These are phyloP conservation scores for Puccinia polysora DNA, from an alignment of 1,284 basidiomycete species.

Conservation along the genomic window DNA sequence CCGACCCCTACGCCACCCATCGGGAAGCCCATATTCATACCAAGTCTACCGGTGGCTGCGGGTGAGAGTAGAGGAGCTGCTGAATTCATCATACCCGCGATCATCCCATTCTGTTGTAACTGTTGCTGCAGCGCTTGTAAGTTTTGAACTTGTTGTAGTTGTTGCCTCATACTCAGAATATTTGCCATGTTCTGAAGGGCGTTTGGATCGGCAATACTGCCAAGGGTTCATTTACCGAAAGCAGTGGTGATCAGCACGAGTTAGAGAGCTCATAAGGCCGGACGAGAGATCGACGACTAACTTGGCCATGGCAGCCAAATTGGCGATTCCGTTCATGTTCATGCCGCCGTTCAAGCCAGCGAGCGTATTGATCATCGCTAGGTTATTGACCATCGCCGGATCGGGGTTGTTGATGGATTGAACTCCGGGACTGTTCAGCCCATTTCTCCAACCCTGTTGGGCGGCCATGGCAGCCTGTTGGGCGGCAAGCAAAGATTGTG, in stretches of 20 bases:
- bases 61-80: slow-evolving; percentile 29
- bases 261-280: background rate
- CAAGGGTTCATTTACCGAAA: too few relatives aligned
- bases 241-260: background rate
- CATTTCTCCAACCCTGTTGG: slow-evolving; percentile 51
- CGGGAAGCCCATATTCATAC: slow-evolving; percentile 57
- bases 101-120: slow-evolving; percentile 45
- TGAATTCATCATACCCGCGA: slow-evolving; percentile 45
- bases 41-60: slow-evolving; percentile 47
- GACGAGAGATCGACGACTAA: slow-evolving; percentile 4
- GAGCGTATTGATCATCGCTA: slow-evolving; percentile 35
- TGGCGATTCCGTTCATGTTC: slow-evolving; percentile 23
- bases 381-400: slow-evolving; percentile 22
- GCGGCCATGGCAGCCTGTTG: slow-evolving; percentile 50
- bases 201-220: slow-evolving; percentile 28
- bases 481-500: slow-evolving; percentile 44
- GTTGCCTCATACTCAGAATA: slow-evolving; percentile 61
- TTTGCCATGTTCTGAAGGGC: slow-evolving; percentile 42
- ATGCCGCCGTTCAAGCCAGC: slow-evolving; percentile 33
- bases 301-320: slow-evolving; percentile 38
- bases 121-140: slow-evolving; percentile 44
- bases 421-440: slow-evolving; percentile 43
- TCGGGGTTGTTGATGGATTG: slow-evolving; percentile 7
- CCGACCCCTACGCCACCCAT: slow-evolving; percentile 57
- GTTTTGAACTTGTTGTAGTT: slow-evolving; percentile 46